These are phyloP conservation scores for Fusarium lateritium DNA, from an alignment of 2,329 filamentous ascomycete species.

Conservation along the genomic window DNA sequence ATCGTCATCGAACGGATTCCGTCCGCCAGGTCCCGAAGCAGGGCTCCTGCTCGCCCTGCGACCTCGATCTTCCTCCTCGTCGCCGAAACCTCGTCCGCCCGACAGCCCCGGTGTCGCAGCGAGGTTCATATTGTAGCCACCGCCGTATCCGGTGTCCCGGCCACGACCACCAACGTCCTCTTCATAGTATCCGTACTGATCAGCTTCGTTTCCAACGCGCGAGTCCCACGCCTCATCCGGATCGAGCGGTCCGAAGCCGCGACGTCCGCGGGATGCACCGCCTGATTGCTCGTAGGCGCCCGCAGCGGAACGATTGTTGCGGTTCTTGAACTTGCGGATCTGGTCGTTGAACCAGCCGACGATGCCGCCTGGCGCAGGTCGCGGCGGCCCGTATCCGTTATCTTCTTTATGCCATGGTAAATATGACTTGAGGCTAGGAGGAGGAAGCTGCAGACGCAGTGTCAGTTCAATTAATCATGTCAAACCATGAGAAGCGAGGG, in stretches of 20 bases:
- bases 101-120: conserved; percentile 54
- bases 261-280: conserved; percentile 59
- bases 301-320: conserved; percentile 74
- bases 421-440: conserved; percentile 76
- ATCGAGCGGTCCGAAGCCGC: conserved; percentile 78
- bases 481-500: not conserved
- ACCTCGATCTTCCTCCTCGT: conserved; percentile 57
- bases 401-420: conserved; percentile 76
- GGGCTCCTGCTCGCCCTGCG: conserved; percentile 62
- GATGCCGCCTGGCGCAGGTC: conserved; percentile 73
- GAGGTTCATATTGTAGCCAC: conserved; percentile 66
- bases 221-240: conserved; percentile 91
- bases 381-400: conserved; percentile 64
- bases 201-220: conserved; percentile 81
- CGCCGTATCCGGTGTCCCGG: conserved; percentile 54
- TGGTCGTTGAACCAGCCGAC: conserved; percentile 81
- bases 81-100: conserved; percentile 40
- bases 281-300: conserved; percentile 80
- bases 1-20: conserved; percentile 81
- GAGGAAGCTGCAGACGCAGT: conserved; percentile 70
- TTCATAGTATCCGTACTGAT: conserved; percentile 80
- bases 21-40: conserved; percentile 50
- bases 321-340: conserved; percentile 73
- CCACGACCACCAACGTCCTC: conserved; percentile 62
- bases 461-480: conserved; percentile 22